Evolutionary conservation across 148 eudicot genomes (phyloP).

Genomic region (Pharnaceum exiguum): DNA sequence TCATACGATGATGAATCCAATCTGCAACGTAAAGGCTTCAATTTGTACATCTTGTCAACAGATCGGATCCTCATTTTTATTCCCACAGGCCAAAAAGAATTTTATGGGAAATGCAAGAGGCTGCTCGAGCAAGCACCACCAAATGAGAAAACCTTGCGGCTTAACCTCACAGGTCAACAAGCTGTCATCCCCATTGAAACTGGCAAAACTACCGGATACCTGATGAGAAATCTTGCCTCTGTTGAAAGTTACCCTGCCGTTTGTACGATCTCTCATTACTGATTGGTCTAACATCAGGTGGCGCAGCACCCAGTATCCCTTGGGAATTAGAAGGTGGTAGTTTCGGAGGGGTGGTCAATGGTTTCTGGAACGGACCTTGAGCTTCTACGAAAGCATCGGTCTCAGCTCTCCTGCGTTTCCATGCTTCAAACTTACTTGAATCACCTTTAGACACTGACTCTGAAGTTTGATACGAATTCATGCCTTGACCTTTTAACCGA

Average conservation of each 20-base stretch:
- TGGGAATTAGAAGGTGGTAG: slow-evolving; percentile 46
- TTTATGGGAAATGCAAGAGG: slow-evolving; percentile 18
- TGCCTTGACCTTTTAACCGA: slow-evolving; percentile 33
- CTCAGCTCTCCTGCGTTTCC: slow-evolving; percentile 86
- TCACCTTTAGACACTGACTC: slow-evolving; percentile 46
- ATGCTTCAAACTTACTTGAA: slow-evolving; percentile 73
- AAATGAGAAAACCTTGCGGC: slow-evolving; percentile 14
- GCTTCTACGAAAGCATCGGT: slow-evolving; percentile 52
- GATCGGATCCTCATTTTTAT: slow-evolving; percentile 16
- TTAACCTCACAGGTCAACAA: slow-evolving; percentile 3
- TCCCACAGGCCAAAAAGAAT: slow-evolving; percentile 28
- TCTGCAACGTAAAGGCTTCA: slow-evolving; percentile 17
- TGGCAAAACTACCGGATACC: slow-evolving; percentile 40
- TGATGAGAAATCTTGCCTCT: slow-evolving; percentile 56
- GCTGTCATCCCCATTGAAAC: slow-evolving; percentile 3
- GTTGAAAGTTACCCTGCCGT: slow-evolving; percentile 53
- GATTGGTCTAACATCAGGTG: slow-evolving; percentile 51
- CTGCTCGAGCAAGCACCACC: slow-evolving; percentile 21
- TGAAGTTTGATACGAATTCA: slow-evolving; percentile 29
- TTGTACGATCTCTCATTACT: slow-evolving; percentile 50
- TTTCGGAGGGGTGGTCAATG: slow-evolving; percentile 42
- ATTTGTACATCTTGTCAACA: slow-evolving; percentile 13
- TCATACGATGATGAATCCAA: slow-evolving; percentile 19
- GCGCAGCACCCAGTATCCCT: slow-evolving; percentile 91
- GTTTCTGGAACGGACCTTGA: slow-evolving; percentile 44